Evolutionary conservation across 192 early-diverging fungal species (phyloP).

Genomic region (Backusella westeae): DNA sequence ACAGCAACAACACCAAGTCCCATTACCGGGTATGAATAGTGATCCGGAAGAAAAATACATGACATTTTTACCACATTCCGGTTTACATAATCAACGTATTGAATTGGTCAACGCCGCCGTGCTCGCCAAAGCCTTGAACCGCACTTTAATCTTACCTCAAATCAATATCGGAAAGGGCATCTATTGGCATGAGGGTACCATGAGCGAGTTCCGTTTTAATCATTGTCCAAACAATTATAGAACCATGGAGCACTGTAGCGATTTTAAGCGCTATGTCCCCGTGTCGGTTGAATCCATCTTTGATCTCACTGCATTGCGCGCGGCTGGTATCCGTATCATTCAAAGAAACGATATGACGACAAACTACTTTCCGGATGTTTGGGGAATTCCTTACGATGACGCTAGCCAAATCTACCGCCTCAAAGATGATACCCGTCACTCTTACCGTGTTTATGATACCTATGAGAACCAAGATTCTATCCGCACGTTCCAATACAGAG

Average conservation of each 20-base stretch:
- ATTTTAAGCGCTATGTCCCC: slow-evolving; percentile 26
- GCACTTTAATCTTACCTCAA: slow-evolving; percentile 52
- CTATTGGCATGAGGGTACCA: slow-evolving; percentile 16
- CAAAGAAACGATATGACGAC: slow-evolving; percentile 24
- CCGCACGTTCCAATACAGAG: slow-evolving; percentile 24
- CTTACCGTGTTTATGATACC: slow-evolving; percentile 45
- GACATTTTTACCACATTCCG: slow-evolving; percentile 52
- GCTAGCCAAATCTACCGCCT: slow-evolving; percentile 34
- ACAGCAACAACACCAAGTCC: not conserved
- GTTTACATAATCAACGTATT: slow-evolving; percentile 54
- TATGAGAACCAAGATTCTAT: slow-evolving; percentile 23
- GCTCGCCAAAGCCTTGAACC: slow-evolving; percentile 42
- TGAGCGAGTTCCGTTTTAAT: slow-evolving; percentile 6
- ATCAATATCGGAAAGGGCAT: slow-evolving; percentile 32
- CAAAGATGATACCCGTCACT: slow-evolving; percentile 39
- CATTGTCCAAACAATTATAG: slow-evolving; percentile 19
- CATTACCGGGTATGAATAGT: not conserved
- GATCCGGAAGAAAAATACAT: slow-evolving; percentile 33
- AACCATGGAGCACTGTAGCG: slow-evolving; percentile 1
- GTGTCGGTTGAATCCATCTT: slow-evolving; percentile 18
- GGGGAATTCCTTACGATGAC: slow-evolving; percentile 24
- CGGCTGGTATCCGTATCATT: slow-evolving; percentile 17
- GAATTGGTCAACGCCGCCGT: slow-evolving; percentile 48
- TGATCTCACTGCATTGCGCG: slow-evolving; percentile 25
- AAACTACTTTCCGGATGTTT: slow-evolving; percentile 41